Evolutionary conservation across 2,329 filamentous ascomycete species (phyloP).

Genomic region (Aspergillus alliaceus): DNA sequence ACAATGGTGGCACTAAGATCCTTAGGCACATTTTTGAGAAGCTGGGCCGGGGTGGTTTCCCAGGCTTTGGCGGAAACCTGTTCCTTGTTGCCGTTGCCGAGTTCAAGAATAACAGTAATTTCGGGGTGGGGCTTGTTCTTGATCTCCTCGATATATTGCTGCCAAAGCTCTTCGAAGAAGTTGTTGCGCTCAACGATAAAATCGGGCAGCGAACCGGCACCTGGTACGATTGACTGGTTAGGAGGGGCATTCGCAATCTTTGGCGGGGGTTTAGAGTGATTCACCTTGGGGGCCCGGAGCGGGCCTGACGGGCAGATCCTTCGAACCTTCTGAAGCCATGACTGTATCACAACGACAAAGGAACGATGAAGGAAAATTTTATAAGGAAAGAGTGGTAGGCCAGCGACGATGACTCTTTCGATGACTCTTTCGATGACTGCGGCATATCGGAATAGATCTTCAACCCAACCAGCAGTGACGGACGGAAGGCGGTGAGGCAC

Average conservation of each 20-base stretch:
- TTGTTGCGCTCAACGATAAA: conserved; percentile 82
- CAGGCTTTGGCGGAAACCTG: conserved; percentile 69
- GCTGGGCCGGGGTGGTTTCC: conserved; percentile 85
- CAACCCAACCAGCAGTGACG: conserved; percentile 19
- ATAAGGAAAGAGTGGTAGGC: conserved; percentile 17
- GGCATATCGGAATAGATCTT: conserved; percentile 5
- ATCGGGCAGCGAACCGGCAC: conserved; percentile 57
- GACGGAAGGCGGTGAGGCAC: conserved; percentile 36
- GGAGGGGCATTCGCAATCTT: conserved; percentile 29
- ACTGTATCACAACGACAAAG: conserved; percentile 11
- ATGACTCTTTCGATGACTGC: no score
- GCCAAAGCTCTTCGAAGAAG: conserved; percentile 86
- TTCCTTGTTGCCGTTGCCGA: conserved; percentile 42
- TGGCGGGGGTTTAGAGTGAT: conserved; percentile 33
- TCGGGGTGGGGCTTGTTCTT: conserved; percentile 49
- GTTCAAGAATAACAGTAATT: conserved; percentile 51
- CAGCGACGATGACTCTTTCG: conserved; percentile 15
- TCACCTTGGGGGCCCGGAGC: conserved; percentile 30
- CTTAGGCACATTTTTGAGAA: conserved; percentile 79
- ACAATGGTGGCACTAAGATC: conserved; percentile 78
- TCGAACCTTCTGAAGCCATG: conserved; percentile 37
- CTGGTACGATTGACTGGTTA: conserved; percentile 24
- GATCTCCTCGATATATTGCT: conserved; percentile 75
- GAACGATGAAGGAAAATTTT: conserved; percentile 19
- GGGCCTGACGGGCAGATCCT: conserved; percentile 39